phyloP scores from a whole-genome alignment of 345 rosid species.

The Citrus inodora region DNA sequence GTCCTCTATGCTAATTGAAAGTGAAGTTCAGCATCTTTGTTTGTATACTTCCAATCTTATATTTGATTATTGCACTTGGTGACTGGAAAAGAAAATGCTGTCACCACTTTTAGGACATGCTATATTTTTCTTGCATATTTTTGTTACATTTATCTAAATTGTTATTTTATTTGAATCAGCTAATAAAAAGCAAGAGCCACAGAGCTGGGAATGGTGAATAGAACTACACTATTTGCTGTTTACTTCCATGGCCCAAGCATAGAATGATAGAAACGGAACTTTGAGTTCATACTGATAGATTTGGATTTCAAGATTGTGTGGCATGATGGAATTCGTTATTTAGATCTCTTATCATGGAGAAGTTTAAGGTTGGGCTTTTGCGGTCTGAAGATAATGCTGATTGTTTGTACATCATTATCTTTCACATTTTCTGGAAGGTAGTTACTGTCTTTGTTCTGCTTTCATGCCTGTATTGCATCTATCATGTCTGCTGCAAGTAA shows the following conservation, averaged over 20 bases:
- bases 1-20: neutral
- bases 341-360: conserved; percentile 25
- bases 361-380: conserved; percentile 22
- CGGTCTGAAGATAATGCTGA: conserved; percentile 17
- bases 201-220: conserved; percentile 37
- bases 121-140: conserved; percentile 8
- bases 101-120: neutral
- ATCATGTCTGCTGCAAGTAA: conserved; percentile 12
- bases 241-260: conserved; percentile 7
- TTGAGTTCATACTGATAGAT: neutral
- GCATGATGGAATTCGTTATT: conserved; percentile 10
- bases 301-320: conserved; percentile 13
- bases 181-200: conserved; percentile 40
- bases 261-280: neutral
- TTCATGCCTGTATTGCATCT: neutral
- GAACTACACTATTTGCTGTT: conserved; percentile 14
- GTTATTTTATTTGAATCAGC: conserved; percentile 42
- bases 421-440: conserved; percentile 33
- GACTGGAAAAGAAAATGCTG: neutral
- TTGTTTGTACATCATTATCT: conserved; percentile 21
- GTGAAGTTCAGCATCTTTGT: neutral
- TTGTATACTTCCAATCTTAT: neutral
- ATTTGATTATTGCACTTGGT: neutral
- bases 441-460: conserved; percentile 6
- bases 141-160: conserved; percentile 19